phyloP scores from a whole-genome alignment of 805 yeast genomes.

The Yarrowia alimentaria region DNA sequence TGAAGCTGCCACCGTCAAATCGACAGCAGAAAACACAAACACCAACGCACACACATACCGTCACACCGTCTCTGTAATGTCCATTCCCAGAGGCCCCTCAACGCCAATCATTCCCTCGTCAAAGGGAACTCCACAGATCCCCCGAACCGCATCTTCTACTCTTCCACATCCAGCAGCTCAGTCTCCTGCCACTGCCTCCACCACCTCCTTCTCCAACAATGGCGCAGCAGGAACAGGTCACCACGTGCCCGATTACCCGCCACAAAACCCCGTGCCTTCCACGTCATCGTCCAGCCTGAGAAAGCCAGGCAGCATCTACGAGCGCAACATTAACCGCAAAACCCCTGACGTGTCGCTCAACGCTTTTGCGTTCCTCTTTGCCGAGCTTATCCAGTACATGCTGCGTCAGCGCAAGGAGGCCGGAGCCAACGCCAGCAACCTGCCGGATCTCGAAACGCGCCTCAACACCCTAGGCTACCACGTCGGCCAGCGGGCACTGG shows the following conservation, averaged over 20 bases:
- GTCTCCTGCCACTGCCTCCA: constrained; percentile 12
- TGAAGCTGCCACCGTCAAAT: neutral
- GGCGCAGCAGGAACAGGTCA: neutral
- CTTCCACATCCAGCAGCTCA: constrained; percentile 34
- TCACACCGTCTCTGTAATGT: no score
- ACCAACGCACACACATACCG: neutral
- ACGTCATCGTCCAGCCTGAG: constrained; percentile 16
- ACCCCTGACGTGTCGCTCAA: constrained; percentile 65
- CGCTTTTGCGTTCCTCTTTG: constrained; percentile 64
- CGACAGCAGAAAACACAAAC: neutral
- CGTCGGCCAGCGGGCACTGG: constrained; percentile 69
- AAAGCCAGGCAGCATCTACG: constrained; percentile 50
- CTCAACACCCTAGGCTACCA: constrained; percentile 74
- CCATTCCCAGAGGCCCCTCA: constrained; percentile 31
- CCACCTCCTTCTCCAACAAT: neutral
- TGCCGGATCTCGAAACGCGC: constrained; percentile 61
- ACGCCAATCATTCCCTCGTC: constrained; percentile 35
- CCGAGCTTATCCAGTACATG: constrained; percentile 66
- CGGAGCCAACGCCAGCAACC: constrained; percentile 32
- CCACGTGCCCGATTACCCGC: constrained; percentile 8
- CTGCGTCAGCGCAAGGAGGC: constrained; percentile 58
- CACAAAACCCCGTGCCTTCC: constrained; percentile 2
- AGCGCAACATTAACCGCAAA: constrained; percentile 63
- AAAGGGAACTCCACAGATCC: constrained; percentile 40
- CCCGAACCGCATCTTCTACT: constrained; percentile 42